Percentiles rank a stretch among this genome's conserved stretches.
phyloP scores from a whole-genome alignment of 2,329 filamentous ascomycete genomes.

The Hymenoscyphus infarciens region DNA sequence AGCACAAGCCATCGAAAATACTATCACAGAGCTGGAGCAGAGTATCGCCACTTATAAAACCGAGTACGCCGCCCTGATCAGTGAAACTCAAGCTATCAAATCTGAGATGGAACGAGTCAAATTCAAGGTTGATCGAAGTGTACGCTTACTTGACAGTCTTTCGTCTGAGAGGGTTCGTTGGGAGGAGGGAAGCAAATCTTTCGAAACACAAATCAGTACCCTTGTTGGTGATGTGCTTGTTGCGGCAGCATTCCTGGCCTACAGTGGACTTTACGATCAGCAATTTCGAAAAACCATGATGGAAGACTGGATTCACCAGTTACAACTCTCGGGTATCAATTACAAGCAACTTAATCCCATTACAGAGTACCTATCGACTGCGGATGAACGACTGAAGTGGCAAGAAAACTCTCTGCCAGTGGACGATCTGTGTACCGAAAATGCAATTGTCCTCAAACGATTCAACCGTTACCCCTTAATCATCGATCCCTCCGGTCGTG shows the following conservation, averaged over 20 bases:
- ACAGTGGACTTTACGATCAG: conserved; percentile 95
- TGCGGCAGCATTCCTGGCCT: conserved; percentile 95
- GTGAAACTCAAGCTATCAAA: conserved; percentile 96
- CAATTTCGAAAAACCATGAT: conserved; percentile 97
- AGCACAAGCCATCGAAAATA: conserved; percentile 86
- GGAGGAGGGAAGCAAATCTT: conserved; percentile 97
- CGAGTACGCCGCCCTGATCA: conserved; percentile 93
- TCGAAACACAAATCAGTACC: conserved; percentile 96
- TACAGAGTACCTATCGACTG: conserved; percentile 93
- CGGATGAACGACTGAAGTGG: conserved; percentile 92
- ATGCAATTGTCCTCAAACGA: conserved; percentile 92
- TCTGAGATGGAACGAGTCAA: conserved; percentile 93
- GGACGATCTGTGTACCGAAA: conserved; percentile 97
- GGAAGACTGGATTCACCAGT: conserved; percentile 94
- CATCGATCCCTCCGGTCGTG: conserved; percentile 93
- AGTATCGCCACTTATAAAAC: conserved; percentile 95
- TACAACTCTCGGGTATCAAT: conserved; percentile 85
- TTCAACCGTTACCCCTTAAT: conserved; percentile 99
- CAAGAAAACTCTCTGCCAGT: conserved; percentile 91
- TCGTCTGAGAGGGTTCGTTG: conserved; percentile 90
- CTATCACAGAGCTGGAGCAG: conserved; percentile 75
- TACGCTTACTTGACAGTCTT: conserved; percentile 87
- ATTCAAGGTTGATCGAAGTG: conserved; percentile 96
- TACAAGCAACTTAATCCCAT: conserved; percentile 93
- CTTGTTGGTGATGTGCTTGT: conserved; percentile 93